Evolutionary conservation across 192 early-diverging fungal species (phyloP).

Genomic region (Coemansia sp.): DNA sequence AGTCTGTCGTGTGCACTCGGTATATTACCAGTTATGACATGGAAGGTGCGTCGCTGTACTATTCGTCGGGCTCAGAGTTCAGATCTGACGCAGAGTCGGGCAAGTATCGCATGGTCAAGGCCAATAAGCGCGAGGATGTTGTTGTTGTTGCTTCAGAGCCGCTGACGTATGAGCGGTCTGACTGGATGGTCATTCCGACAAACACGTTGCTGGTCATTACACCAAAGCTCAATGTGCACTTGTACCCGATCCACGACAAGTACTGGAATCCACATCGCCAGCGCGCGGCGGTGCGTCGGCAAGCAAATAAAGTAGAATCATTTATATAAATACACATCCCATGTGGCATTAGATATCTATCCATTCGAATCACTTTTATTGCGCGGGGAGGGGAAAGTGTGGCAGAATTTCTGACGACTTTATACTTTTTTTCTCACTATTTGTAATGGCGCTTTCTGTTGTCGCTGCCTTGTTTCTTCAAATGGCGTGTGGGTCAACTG

Average conservation of each 20-base stretch:
- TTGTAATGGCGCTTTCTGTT: neutral
- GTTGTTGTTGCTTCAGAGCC: constrained; percentile 78
- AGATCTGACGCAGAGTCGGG: constrained; percentile 54
- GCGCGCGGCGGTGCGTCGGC: neutral
- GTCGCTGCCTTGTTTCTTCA: constrained; percentile 11
- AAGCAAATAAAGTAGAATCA: neutral
- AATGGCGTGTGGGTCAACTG: constrained; percentile 13
- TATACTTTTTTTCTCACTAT: neutral
- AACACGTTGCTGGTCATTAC: constrained; percentile 75
- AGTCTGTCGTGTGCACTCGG: constrained; percentile 69
- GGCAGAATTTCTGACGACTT: neutral
- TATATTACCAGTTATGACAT: constrained; percentile 66
- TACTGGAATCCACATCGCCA: constrained; percentile 50
- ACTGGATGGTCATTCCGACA: constrained; percentile 77
- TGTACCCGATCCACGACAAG: constrained; percentile 72
- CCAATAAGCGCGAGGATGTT: constrained; percentile 71
- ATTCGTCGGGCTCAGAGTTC: constrained; percentile 75
- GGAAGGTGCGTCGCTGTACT: constrained; percentile 74
- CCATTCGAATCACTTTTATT: too few relatives aligned
- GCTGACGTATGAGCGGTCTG: constrained; percentile 75
- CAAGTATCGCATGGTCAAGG: constrained; percentile 68
- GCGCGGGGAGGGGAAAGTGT: too few relatives aligned
- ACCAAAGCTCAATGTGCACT: constrained; percentile 68
- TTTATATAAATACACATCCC: neutral
- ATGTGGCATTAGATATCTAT: neutral